Base-by-base conservation (phyloP, 2,329 filamentous ascomycete species). In the Clonostachys chloroleuca region DNA sequence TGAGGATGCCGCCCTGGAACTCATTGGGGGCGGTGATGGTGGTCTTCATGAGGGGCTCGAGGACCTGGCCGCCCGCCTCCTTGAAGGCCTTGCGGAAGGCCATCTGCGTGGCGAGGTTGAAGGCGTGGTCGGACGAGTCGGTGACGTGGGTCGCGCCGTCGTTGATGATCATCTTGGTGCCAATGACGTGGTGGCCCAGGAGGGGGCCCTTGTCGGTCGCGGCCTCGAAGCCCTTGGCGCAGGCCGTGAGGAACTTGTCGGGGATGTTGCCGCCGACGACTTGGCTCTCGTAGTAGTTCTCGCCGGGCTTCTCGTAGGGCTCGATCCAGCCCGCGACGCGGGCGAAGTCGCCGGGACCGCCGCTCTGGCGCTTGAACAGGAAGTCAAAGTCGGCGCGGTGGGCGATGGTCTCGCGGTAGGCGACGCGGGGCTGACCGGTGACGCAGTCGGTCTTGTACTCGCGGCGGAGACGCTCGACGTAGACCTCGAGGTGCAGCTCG, bases 21-120 rank as follows among this genome's bases (percentile, higher is more conserved):
- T 99, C 94, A 61, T 88, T 90, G 42, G 94, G 94, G 1, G 94
- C 92, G 34, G 91, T 96, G 60, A 99, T 91, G 51, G 91, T 92
- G 1, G 91, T 96, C 80, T 96, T 97, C 94, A 99, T 99, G 47
- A 99, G 73, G 6, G 94, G 94, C 70, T 99, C 94, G 35, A 99
- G 82, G 10, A 99, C 85, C 59, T 89, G 81, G 4, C 92, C 92
- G 45, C 84, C 81, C 34, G 86, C 89, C 12, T 88, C 83, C 50
- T 79, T 76, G 73, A 99, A 97, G 16, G 90, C 87, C 72, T 96
- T 96, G 57, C 88, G 84, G 84, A 99, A 99, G 24, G 94, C 94
- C 75, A 96, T 89, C 68, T 96, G 90, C 3, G 94, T 95, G 12
- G 94, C 92, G 56, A 86, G 86, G 69, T 87, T 95, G 82, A 99